These are phyloP conservation scores for Lantana camara DNA, from an alignment of 257 asterid species.

Conservation along the genomic window DNA sequence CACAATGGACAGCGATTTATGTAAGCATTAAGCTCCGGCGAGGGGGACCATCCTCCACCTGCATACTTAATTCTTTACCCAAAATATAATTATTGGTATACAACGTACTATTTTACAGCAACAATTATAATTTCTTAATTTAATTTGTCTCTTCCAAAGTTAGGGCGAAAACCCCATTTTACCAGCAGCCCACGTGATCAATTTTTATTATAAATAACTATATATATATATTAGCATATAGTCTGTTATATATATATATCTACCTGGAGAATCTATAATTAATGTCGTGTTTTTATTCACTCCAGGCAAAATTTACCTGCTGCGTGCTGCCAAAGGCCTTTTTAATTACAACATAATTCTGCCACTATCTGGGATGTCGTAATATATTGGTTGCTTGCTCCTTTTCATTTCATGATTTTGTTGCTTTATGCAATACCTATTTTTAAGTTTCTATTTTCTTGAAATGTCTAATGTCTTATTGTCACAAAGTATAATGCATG, in stretches of 20 bases:
- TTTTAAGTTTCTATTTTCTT: too few species aligned
- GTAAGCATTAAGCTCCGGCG: neutral
- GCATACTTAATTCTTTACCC: conserved; percentile 4
- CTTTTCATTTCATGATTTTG: too few species aligned
- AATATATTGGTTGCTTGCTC: too few species aligned
- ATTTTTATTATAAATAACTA: too few species aligned
- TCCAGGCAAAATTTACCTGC: conserved; percentile 2
- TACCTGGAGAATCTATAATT: conserved; percentile 20
- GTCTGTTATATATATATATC: conserved; percentile 6
- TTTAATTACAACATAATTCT: neutral
- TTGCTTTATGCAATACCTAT: too few species aligned
- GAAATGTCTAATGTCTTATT: too few species aligned
- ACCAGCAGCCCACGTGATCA: conserved; percentile 17
- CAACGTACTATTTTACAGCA: conserved; percentile 14
- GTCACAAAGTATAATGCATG: too few species aligned
- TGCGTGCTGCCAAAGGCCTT: too few species aligned
- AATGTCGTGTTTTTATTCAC: neutral
- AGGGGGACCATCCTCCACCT: conserved; percentile 25
- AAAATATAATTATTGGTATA: neutral
- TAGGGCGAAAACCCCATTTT: neutral
- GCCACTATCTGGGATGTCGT: too few species aligned
- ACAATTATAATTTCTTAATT: neutral
- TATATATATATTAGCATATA: neutral
- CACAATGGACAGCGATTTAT: conserved; percentile 19
- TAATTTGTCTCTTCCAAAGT: conserved; percentile 19